phyloP scores from a whole-genome alignment of 192 early-diverging fungal genomes.

The Mortierella antarctica region DNA sequence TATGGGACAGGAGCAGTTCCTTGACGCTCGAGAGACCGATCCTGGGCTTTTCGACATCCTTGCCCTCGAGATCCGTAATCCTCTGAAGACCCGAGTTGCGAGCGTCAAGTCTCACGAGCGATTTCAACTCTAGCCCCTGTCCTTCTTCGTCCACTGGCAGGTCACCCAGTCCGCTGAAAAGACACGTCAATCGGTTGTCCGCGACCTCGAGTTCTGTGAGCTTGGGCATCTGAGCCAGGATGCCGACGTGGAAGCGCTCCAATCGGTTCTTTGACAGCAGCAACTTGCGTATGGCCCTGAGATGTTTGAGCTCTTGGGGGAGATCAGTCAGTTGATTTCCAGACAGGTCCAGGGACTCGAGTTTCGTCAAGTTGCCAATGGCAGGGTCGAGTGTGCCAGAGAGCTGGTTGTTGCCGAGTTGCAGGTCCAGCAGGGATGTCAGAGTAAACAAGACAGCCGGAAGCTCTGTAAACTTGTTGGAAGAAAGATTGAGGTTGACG shows the following conservation, averaged over 20 bases:
- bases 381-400: constrained; percentile 38
- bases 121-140: background rate
- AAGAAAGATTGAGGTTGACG: constrained; percentile 53
- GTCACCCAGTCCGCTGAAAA: constrained; percentile 42
- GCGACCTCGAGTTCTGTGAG: constrained; percentile 55
- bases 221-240: constrained; percentile 54
- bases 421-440: constrained; percentile 41
- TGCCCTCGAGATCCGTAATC: constrained; percentile 39
- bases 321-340: constrained; percentile 49
- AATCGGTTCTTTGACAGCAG: constrained; percentile 58
- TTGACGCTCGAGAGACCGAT: constrained; percentile 54
- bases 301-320: constrained; percentile 48
- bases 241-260: constrained; percentile 33
- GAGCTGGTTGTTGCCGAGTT: constrained; percentile 54
- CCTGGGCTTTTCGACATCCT: constrained; percentile 30
- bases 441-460: constrained; percentile 51
- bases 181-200: constrained; percentile 45
- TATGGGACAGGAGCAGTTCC: constrained; percentile 57
- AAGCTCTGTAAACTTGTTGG: constrained; percentile 56
- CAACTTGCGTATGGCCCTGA: constrained; percentile 53
- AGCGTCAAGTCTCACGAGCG: constrained; percentile 32
- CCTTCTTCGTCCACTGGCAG: constrained; percentile 4
- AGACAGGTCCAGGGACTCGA: constrained; percentile 56
- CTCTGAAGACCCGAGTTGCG: constrained; percentile 41
- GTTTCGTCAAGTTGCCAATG: constrained; percentile 41